Evolutionary conservation across 2,329 filamentous ascomycete species (phyloP).

Genomic region (Aureobasidium sp.): DNA sequence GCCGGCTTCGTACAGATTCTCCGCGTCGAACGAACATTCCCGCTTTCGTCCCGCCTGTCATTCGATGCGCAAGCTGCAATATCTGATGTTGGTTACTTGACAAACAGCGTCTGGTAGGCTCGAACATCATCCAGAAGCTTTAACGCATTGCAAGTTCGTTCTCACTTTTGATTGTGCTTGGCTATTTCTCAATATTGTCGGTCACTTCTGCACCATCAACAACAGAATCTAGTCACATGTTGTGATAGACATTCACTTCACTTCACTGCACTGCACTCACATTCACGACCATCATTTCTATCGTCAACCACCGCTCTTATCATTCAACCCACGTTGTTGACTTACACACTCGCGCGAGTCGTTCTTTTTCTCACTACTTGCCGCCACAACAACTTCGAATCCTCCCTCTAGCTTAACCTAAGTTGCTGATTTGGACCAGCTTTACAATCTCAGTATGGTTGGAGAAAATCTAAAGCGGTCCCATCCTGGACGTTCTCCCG

Average conservation of each 20-base stretch:
- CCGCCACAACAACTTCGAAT: background rate
- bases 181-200: background rate
- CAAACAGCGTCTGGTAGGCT: background rate
- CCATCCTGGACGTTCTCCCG: background rate
- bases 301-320: background rate
- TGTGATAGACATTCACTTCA: background rate
- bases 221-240: background rate
- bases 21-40: background rate
- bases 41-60: background rate
- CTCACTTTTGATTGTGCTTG: background rate
- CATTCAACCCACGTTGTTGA: too few relatives aligned
- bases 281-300: background rate
- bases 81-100: background rate
- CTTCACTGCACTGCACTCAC: background rate
- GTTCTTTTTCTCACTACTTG: background rate
- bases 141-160: background rate
- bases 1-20: background rate
- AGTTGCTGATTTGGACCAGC: background rate
- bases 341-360: background rate
- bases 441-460: background rate
- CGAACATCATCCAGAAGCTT: background rate
- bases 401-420: background rate
- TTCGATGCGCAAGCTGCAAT: background rate
- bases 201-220: background rate
- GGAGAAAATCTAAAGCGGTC: background rate